Conservation (phyloP, 2,329 filamentous ascomycete species). For the Rhinocladiella similis region DNA sequence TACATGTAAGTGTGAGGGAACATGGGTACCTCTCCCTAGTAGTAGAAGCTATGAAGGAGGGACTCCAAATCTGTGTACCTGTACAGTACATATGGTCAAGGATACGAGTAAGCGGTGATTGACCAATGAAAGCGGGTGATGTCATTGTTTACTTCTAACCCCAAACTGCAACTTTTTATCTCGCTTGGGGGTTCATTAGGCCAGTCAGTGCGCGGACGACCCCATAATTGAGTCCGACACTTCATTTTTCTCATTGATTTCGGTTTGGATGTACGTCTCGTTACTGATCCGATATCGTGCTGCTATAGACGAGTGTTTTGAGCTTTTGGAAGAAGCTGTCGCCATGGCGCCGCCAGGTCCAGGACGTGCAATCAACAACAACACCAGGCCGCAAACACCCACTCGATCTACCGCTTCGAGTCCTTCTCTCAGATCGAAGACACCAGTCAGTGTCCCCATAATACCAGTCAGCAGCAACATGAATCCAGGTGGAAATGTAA, state of each 20-base stretch:
- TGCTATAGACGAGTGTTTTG: conserved; percentile 21
- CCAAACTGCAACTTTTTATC: conserved; percentile 4
- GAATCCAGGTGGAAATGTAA: conserved; percentile 71
- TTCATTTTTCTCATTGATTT: conserved; percentile 1
- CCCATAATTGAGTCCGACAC: conserved; percentile 1
- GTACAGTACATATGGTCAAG: too few species aligned
- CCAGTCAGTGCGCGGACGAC: neutral
- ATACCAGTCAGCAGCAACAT: conserved; percentile 45
- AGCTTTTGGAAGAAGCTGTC: conserved; percentile 16
- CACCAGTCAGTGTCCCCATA: conserved; percentile 60
- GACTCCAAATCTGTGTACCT: too few species aligned
- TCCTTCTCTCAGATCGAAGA: conserved; percentile 72
- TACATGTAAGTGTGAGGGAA: neutral
- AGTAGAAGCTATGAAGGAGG: too few species aligned
- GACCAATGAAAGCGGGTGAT: neutral
- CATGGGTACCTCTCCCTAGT: too few species aligned
- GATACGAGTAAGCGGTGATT: neutral
- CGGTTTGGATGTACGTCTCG: conserved; percentile 25
- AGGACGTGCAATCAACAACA: conserved; percentile 15
- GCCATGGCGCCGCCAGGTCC: conserved; percentile 27
- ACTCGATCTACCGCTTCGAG: conserved; percentile 72
- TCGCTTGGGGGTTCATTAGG: neutral
- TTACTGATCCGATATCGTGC: conserved; percentile 21
- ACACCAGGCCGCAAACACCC: conserved; percentile 26
- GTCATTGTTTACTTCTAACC: conserved; percentile 29